Evolutionary conservation across 495 filamentous ascomycete genomes (phyloP), one percentile per base, ranked within the genome.

Genomic region (Echria macrotheca): DNA sequence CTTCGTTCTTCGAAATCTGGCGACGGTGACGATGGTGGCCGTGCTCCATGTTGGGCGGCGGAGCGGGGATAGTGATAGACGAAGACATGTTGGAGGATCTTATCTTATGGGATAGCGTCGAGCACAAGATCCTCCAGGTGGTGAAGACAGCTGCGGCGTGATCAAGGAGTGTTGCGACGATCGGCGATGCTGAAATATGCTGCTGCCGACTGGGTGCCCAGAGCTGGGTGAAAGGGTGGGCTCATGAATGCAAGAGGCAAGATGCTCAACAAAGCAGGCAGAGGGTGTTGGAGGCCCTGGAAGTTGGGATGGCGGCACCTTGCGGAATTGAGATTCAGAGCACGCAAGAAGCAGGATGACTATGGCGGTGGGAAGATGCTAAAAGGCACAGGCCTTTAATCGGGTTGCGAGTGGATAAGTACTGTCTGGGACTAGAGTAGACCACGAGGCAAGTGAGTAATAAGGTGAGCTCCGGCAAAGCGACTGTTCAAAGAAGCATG

Each of bases 31-130:
- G 65, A 14, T 58, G 53, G 36, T 69, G 67, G 14, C 52, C 32
- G 36, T 47, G 44, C 24, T 58, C 50, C n/a, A 67, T 53, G 36
- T 54, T 61, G 10, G 66, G 58, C 0, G 66, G 59, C 57, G 72
- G 42, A 17, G 69, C 54, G 38, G 75, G 75, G 42, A 80, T 80
- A 48, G 66, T 62, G 63, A 79, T 78, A 39, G 75, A 78, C 47
- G 71, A 72, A 15, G 77, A 71, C 71, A 78, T 76, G 47, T 40
- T 58, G 25, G 23, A 12, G n/a, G 19, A 51, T 11, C 19, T 37
- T 37, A 17, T 24, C 7, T 8, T 8, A 14, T 35, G 33, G 0
- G 23, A 19, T 8, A 15, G 3, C 8, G n/a, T n/a, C n/a, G n/a
- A n/a, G n/a, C n/a, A n/a, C n/a, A n/a, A n/a, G n/a, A n/a, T n/a